Base-by-base conservation (phyloP, 2,329 filamentous ascomycete species). In the Akanthomyces uredinophilus region DNA sequence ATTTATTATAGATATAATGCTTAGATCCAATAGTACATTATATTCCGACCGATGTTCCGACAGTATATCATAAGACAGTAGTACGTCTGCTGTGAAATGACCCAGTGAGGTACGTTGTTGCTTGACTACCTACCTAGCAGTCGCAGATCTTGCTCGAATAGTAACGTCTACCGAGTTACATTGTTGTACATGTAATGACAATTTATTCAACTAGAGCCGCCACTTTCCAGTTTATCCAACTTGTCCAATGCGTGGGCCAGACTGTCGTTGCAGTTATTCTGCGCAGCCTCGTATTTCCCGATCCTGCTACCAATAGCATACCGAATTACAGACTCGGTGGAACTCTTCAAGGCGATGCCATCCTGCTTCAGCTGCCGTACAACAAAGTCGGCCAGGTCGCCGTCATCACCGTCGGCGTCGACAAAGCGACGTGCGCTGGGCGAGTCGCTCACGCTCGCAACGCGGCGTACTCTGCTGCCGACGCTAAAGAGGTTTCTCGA, bases 261-360 rank as follows among this genome's bases (percentile, higher is more conserved):
- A 18, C 54, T 57, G 5, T 57, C 41, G 5, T 47, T 14, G 6
- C 24, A 46, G 24, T 57, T 57, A 1, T 35, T 35, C 5, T 47
- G 20, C 18, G 18, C 24, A 16, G 39, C 54, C 14, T 57, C 39
- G n/a, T 57, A 47, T 27, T 49, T 57, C 49, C 39, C 43, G 14
- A 46, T 41, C 2, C 27, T 24, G 41, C 41, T 43, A 8, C 54
- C 39, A 57, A 57, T 57, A 11, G 43, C 22, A 43, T 57, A 22
- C 54, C 39, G 24, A 47, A 57, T 43, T 10, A 43, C 24, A 14
- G 54, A 58, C 55, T 58, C 43, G 14, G 55, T 58, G 27, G 55
- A 41, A 32, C 55, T 58, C 29, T 32, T 47, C n/a, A 58, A 20
- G 29, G 22, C 43, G 24, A 58, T 46, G 46, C 44, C 55, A 22